Evolutionary conservation across 1,139 yeast species (phyloP), one percentile per base, ranked within the genome.

Genomic region (Hanseniaspora gamundiae): DNA sequence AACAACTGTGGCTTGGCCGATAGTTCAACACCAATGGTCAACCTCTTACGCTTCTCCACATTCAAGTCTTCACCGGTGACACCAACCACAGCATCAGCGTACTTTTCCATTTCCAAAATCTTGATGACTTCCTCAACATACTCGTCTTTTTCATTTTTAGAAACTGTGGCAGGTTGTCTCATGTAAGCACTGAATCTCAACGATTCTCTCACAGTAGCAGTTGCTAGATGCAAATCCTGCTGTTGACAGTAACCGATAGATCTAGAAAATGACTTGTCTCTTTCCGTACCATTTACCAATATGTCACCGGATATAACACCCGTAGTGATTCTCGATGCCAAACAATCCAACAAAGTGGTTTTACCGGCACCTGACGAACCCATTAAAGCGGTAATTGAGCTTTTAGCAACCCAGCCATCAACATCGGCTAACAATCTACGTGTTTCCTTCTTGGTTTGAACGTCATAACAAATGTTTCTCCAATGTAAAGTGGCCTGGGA

Each of bases 341-440:
- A 66, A 46, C 78, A 78, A 60, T 78, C 81, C 50, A 79, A 66
- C 35, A 73, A 57, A 2, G 86, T 78, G 17, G 86, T 79, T 56
- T 78, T 78, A 64, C 86, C 86, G 40, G 86, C 85, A 60, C 86
- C 86, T 14, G 85, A 77, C 16, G 82, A 78, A 45, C 86, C 86
- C 85, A 79, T 78, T 21, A 78, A 64, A 9, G 84, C 84, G 33
- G 81, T 76, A 48, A 77, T 62, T 14, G 76, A 71, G 46, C 77
- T 75, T 13, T 83, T 82, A 55, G 75, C 74, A 44, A 79, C 83
- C 78, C 80, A 78, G 39, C 85, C 85, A 55, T 76, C 81, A 45
- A 78, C 80, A 46, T 70, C 70, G 52, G 73, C 69, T 55, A 78
- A 66, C 50, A 79, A 66, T 20, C 76, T 66, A 51, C 81, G 66